phyloP scores from a whole-genome alignment of 495 filamentous ascomycete species.

The Tetracladium marchalianum region DNA sequence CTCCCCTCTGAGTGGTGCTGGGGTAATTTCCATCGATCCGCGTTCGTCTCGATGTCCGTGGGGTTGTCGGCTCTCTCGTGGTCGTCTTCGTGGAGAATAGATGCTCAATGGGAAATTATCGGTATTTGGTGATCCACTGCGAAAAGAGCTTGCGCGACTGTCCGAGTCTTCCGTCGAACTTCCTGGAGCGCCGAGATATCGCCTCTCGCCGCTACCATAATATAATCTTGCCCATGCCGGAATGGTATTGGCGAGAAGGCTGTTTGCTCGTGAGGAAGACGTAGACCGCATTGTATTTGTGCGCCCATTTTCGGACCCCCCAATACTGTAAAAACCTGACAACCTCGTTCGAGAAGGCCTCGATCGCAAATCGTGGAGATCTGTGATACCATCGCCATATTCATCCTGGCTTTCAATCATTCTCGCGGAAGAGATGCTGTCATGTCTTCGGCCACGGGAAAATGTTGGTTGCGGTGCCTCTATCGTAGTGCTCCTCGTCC shows the following conservation, averaged over 20 bases:
- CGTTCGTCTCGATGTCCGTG: slow-evolving; percentile 21
- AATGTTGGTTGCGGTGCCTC: slow-evolving; percentile 30
- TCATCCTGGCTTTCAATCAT: slow-evolving; percentile 39
- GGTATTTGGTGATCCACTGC: slow-evolving; percentile 31
- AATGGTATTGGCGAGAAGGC: slow-evolving; percentile 44
- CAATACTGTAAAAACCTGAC: slow-evolving; percentile 22
- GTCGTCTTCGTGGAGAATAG: slow-evolving; percentile 41
- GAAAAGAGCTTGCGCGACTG: slow-evolving; percentile 32
- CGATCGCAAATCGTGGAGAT: slow-evolving; percentile 30
- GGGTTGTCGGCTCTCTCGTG: slow-evolving; percentile 14
- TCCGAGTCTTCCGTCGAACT: slow-evolving; percentile 31
- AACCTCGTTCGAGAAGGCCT: slow-evolving; percentile 37
- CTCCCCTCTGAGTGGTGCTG: slow-evolving; percentile 8
- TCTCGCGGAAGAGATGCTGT: slow-evolving; percentile 15
- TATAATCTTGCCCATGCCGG: slow-evolving; percentile 55
- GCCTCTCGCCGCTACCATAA: slow-evolving; percentile 43
- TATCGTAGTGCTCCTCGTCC: slow-evolving; percentile 25
- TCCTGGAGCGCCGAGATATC: slow-evolving; percentile 31
- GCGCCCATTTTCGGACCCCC: slow-evolving; percentile 31
- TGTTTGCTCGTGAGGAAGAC: slow-evolving; percentile 38
- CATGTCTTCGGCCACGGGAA: slow-evolving; percentile 23
- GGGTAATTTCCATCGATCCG: slow-evolving; percentile 16
- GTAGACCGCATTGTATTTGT: slow-evolving; percentile 32
- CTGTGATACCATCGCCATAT: slow-evolving; percentile 43
- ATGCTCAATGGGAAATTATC: slow-evolving; percentile 39